A percentile compares a stretch with the other conserved stretches of the same genome.
Conservation (phyloP, 225 moss, liverwort and hornwort genomes). For the Antitrichia curtipendula region DNA sequence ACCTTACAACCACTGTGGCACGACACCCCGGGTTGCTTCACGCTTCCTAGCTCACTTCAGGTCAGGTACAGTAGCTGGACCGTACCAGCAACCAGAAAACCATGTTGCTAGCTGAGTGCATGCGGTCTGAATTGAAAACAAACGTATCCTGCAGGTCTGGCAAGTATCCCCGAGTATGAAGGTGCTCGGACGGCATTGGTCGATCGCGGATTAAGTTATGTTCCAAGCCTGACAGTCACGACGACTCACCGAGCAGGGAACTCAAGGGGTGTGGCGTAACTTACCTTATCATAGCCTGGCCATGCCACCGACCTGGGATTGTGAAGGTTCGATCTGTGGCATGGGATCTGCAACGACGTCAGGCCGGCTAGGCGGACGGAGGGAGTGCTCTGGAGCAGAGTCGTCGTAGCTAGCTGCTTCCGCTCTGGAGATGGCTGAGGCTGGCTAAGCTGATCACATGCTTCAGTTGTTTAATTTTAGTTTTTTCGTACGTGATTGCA, state of each 20-base stretch:
- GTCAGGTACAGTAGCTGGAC: neutral
- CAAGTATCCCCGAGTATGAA: neutral
- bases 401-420: neutral
- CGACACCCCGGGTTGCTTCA: neutral
- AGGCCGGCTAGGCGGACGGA: neutral
- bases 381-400: neutral
- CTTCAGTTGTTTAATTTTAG: neutral
- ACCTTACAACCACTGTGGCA: neutral
- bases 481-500: neutral
- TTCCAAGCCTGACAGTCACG: neutral
- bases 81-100: neutral
- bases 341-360: slow-evolving; percentile 7
- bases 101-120: neutral
- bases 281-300: neutral
- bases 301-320: neutral
- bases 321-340: neutral
- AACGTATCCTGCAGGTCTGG: neutral
- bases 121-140: no score
- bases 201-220: neutral
- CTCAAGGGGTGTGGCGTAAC: neutral
- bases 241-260: neutral
- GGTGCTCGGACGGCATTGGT: neutral
- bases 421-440: neutral
- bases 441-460: neutral
- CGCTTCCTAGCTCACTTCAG: neutral